Evolutionary conservation across 805 yeast species (phyloP).

Genomic region (Schizosaccharomyces japonicus): DNA sequence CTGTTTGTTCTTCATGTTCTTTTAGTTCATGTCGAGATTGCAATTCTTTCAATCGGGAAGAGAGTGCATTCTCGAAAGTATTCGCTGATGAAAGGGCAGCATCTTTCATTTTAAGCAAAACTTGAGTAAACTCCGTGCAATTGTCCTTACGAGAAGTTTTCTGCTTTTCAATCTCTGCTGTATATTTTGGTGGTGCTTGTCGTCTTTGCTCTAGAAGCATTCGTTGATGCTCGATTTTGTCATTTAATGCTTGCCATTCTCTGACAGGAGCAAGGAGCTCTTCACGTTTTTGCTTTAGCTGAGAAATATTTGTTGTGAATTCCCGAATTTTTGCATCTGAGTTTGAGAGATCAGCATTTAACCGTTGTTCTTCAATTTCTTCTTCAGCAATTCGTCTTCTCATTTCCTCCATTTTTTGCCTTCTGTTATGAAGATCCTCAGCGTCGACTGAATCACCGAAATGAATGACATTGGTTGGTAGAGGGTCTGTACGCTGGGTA

Average conservation of each 20-base stretch:
- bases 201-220: background rate
- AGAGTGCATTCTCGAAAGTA: background rate
- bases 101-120: background rate
- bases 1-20: background rate
- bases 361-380: background rate
- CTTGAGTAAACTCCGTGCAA: background rate
- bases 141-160: constrained; percentile 7
- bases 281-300: background rate
- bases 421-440: too few species aligned
- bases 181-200: background rate
- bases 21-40: background rate
- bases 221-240: background rate
- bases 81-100: background rate
- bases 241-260: background rate
- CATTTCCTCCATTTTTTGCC: background rate
- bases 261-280: background rate
- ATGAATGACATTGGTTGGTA: constrained; percentile 1
- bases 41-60: background rate
- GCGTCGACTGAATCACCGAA: constrained; percentile 4
- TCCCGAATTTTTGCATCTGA: background rate
- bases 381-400: background rate
- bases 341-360: background rate
- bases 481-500: background rate
- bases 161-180: background rate
- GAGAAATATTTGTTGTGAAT: background rate